Evolutionary conservation across 163 green algal genomes (phyloP).

Genomic region (Chlorella variabilis): DNA sequence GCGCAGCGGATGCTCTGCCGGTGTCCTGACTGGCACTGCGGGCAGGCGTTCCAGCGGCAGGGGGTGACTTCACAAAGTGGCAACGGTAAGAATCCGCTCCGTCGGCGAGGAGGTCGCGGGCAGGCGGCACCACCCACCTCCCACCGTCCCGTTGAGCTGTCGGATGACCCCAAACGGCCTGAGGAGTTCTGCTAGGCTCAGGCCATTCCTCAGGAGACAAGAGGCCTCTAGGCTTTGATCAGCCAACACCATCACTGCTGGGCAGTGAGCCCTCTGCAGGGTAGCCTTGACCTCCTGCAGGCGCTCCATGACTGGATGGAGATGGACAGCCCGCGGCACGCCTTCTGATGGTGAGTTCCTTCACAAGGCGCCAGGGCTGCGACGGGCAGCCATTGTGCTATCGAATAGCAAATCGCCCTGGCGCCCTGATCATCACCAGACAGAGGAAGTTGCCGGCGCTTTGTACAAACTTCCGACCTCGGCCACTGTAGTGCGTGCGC

Average conservation of each 20-base stretch:
- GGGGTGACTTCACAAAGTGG: no score
- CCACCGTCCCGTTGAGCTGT: constrained; percentile 71
- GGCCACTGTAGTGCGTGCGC: no score
- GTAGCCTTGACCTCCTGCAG: constrained; percentile 21
- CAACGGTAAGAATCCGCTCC: no score
- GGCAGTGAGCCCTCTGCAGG: neutral
- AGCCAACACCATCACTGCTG: constrained; percentile 19
- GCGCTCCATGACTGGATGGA: neutral
- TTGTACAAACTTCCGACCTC: no score
- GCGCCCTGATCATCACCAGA: no score
- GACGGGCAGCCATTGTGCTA: no score
- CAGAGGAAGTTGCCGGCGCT: no score
- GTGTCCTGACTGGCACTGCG: constrained; percentile 81
- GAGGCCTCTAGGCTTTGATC: neutral
- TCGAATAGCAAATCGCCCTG: no score
- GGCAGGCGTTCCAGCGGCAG: neutral
- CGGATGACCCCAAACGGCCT: constrained; percentile 74
- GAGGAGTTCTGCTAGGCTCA: constrained; percentile 84
- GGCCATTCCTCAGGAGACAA: constrained; percentile 65
- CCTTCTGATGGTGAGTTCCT: no score
- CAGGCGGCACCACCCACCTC: constrained; percentile 38
- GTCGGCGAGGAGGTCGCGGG: no score
- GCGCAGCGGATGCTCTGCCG: constrained; percentile 76
- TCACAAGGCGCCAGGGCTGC: no score
- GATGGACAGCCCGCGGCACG: no score